Conservation (phyloP, 345 rosid genomes). For the Populus simonii region DNA sequence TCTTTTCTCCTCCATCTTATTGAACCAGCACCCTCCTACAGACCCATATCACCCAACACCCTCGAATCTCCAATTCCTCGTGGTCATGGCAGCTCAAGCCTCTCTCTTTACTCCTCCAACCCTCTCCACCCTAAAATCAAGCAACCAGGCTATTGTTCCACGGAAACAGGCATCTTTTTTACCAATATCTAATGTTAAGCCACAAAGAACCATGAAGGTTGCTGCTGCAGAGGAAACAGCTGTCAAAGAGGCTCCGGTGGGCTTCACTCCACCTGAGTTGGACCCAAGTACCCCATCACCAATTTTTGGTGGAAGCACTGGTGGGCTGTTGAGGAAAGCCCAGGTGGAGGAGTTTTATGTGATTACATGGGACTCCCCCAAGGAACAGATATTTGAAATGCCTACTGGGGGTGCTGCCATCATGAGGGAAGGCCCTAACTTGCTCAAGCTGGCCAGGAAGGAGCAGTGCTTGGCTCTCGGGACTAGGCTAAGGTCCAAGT, state of each 20-base stretch:
- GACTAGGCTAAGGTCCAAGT: conserved; percentile 86
- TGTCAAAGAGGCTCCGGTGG: conserved; percentile 59
- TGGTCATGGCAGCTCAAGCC: conserved; percentile 70
- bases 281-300: conserved; percentile 92
- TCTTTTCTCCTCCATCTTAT: not conserved
- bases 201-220: conserved; percentile 36
- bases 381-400: conserved; percentile 95
- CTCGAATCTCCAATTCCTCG: not conserved
- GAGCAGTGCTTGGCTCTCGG: conserved; percentile 94
- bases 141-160: conserved; percentile 36
- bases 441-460: conserved; percentile 90
- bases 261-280: conserved; percentile 77
- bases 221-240: conserved; percentile 32
- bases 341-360: conserved; percentile 92
- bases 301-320: conserved; percentile 85
- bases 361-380: conserved; percentile 90
- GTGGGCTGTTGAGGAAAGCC: conserved; percentile 75
- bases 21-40: not conserved
- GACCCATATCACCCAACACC: not conserved
- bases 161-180: conserved; percentile 37
- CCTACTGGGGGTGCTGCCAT: conserved; percentile 93
- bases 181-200: conserved; percentile 1
- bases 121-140: conserved; percentile 45
- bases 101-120: conserved; percentile 52
- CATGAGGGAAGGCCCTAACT: conserved; percentile 91